phyloP scores from a whole-genome alignment of 116 monocot species.

The Zostera marina region DNA sequence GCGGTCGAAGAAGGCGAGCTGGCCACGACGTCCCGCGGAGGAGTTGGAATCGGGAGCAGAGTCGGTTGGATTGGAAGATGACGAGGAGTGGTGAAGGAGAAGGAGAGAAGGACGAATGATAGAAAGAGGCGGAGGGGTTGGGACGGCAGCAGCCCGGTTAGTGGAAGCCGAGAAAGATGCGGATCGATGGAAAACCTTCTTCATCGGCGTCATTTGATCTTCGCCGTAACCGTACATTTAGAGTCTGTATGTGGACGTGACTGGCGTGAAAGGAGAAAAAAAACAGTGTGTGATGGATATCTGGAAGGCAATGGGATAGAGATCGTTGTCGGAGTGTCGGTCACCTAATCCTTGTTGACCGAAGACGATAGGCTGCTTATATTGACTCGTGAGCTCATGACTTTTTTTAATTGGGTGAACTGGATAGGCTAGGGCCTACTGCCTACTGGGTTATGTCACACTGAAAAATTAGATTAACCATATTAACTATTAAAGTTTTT shows the following conservation, averaged over 20 bases:
- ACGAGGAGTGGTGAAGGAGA: conserved; percentile 30
- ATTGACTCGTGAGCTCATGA: too few relatives aligned
- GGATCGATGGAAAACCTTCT: conserved; percentile 38
- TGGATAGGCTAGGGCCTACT: too few relatives aligned
- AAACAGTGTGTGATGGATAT: neutral
- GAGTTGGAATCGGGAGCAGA: conserved; percentile 13
- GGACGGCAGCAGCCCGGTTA: conserved; percentile 11
- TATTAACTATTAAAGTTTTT: too few relatives aligned
- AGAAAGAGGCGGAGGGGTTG: conserved; percentile 5
- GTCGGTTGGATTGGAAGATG: conserved; percentile 15
- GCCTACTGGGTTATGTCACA: too few relatives aligned
- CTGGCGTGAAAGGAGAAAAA: neutral
- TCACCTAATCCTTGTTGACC: too few relatives aligned
- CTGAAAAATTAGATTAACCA: too few relatives aligned
- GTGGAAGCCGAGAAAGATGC: conserved; percentile 57
- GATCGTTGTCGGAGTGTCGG: too few relatives aligned
- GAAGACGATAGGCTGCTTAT: too few relatives aligned
- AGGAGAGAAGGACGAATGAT: conserved; percentile 23
- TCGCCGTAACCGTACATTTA: conserved; percentile 26
- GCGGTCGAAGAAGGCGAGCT: conserved; percentile 56
- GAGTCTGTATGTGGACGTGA: too few relatives aligned
- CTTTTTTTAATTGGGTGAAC: too few relatives aligned
- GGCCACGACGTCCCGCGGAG: conserved; percentile 52
- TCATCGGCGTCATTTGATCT: conserved; percentile 10
- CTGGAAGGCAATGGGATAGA: neutral